These are phyloP conservation scores for Agastache rugosa DNA, from an alignment of 257 asterid species.

Conservation along the genomic window DNA sequence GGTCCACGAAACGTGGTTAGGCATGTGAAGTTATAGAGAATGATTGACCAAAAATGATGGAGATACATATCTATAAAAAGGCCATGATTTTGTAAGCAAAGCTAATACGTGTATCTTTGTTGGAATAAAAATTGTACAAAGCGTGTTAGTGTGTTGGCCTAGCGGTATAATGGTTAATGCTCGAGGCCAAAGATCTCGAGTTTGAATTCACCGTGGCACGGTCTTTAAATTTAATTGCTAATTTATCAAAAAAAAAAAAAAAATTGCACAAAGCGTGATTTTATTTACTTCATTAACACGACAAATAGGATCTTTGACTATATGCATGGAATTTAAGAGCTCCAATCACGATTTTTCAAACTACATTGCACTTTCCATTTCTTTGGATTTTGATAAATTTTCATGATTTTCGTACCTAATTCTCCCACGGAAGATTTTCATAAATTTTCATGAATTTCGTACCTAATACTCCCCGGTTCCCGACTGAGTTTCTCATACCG, in stretches of 20 bases:
- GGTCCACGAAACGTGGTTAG: conserved; percentile 37
- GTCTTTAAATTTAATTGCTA: too few relatives aligned
- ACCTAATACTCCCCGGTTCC: too few relatives aligned
- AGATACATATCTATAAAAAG: conserved; percentile 27
- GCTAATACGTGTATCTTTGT: not conserved
- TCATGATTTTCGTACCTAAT: not conserved
- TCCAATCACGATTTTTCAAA: not conserved
- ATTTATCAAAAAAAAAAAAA: too few relatives aligned
- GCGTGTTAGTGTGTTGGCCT: too few relatives aligned
- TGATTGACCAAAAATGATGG: conserved; percentile 34
- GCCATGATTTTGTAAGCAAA: conserved; percentile 3
- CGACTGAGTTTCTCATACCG: too few relatives aligned
- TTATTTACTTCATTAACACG: conserved; percentile 19
- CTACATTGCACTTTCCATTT: not conserved
- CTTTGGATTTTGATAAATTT: not conserved
- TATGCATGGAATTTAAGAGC: not conserved
- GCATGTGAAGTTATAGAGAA: conserved; percentile 38
- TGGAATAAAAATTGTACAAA: conserved; percentile 27
- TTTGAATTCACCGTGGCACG: too few relatives aligned
- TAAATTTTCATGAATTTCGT: not conserved
- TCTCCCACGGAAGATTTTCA: not conserved
- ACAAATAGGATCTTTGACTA: conserved; percentile 39
- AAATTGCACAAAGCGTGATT: not conserved
- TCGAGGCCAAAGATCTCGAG: too few relatives aligned
- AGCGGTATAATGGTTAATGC: too few relatives aligned